Evolutionary conservation across 2,329 filamentous ascomycete genomes (phyloP).

Genomic region (Aspergillus calidoustus): DNA sequence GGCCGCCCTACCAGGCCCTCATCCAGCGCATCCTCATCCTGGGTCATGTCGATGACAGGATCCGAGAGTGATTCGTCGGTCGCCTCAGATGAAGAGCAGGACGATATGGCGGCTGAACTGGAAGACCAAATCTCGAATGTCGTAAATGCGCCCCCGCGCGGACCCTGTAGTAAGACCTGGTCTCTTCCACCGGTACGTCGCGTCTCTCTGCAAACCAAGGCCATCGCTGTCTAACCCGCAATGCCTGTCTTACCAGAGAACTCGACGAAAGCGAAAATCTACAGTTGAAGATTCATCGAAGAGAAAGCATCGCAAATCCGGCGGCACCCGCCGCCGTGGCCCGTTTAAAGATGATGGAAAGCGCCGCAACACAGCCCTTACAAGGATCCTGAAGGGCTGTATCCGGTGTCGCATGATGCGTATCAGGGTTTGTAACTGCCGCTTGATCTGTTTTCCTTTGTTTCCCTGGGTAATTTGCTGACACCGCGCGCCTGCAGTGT

Average conservation of each 20-base stretch:
- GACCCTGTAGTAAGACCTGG: slow-evolving; percentile 19
- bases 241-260: slow-evolving; percentile 10
- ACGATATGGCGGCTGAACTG: slow-evolving; percentile 1
- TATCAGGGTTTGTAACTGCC: slow-evolving; percentile 10
- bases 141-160: slow-evolving; percentile 1
- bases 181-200: slow-evolving; percentile 17
- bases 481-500: slow-evolving; percentile 8
- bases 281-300: slow-evolving; percentile 8
- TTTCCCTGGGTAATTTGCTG: not conserved
- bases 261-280: slow-evolving; percentile 13
- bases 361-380: slow-evolving; percentile 17
- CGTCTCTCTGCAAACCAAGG: slow-evolving; percentile 4
- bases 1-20: slow-evolving; percentile 10
- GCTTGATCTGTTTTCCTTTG: not conserved
- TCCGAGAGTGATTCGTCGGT: slow-evolving; percentile 17
- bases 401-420: slow-evolving; percentile 21
- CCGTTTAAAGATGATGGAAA: slow-evolving; percentile 19
- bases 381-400: slow-evolving; percentile 17
- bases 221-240: slow-evolving; percentile 2
- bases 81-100: slow-evolving; percentile 12
- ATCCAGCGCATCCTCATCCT: slow-evolving; percentile 14
- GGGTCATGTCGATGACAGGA: slow-evolving; percentile 6
- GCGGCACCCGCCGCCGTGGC: slow-evolving; percentile 14
- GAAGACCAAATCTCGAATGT: not conserved
- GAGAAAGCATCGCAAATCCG: slow-evolving; percentile 11